These are phyloP conservation scores for Aspergillus proliferans DNA, from an alignment of 2,329 filamentous ascomycete species.

Conservation along the genomic window DNA sequence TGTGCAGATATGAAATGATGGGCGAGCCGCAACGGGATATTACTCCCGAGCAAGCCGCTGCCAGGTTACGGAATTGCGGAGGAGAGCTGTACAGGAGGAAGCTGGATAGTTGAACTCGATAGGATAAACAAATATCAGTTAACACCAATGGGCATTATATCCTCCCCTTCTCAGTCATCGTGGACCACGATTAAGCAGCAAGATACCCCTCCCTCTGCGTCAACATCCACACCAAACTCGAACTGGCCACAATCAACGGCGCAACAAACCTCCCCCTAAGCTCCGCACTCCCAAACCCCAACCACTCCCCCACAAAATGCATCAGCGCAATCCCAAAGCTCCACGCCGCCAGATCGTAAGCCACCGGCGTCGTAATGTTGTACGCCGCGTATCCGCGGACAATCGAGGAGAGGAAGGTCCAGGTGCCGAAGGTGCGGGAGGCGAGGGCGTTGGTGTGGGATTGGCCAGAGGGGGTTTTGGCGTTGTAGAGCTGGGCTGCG, in stretches of 20 bases:
- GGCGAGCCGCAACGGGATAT: slow-evolving; percentile 98
- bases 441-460: slow-evolving; percentile 65
- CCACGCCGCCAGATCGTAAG: slow-evolving; percentile 76
- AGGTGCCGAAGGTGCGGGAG: slow-evolving; percentile 77
- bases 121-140: neutral
- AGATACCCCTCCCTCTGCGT: slow-evolving; percentile 46
- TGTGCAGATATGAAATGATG: slow-evolving; percentile 74
- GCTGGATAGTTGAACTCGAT: slow-evolving; percentile 25
- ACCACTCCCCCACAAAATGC: slow-evolving; percentile 76
- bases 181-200: slow-evolving; percentile 8
- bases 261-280: slow-evolving; percentile 55
- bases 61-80: slow-evolving; percentile 65
- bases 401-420: slow-evolving; percentile 72
- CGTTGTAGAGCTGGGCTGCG: slow-evolving; percentile 73
- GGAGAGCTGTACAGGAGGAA: slow-evolving; percentile 78
- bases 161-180: neutral
- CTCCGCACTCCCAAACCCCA: slow-evolving; percentile 68
- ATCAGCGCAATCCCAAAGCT: slow-evolving; percentile 71
- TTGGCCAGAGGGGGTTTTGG: slow-evolving; percentile 48
- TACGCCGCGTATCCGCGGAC: slow-evolving; percentile 80
- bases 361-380: slow-evolving; percentile 62
- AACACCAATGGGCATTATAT: neutral
- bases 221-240: slow-evolving; percentile 56
- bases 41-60: slow-evolving; percentile 89
- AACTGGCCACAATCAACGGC: slow-evolving; percentile 53